phyloP scores from a whole-genome alignment of 2,329 filamentous ascomycete genomes.

The Pestalotiopsis fici region DNA sequence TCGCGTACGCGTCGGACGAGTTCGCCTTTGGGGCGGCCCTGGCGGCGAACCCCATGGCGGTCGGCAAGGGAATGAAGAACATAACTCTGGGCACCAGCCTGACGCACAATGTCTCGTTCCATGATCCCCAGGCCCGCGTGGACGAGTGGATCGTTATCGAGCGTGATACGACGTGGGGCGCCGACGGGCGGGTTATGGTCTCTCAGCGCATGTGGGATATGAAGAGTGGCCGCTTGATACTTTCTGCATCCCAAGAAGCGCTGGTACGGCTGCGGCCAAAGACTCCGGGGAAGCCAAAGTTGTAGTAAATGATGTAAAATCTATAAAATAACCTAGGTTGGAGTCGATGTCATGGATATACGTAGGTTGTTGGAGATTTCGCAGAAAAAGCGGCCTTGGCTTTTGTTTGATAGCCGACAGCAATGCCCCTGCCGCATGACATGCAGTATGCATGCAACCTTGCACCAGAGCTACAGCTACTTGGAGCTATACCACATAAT shows the following conservation, averaged over 20 bases:
- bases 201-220: constrained; percentile 10
- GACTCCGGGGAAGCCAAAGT: not conserved
- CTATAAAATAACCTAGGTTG: no score
- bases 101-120: constrained; percentile 16
- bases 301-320: no score
- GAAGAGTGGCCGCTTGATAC: constrained; percentile 8
- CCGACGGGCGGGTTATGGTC: constrained; percentile 11
- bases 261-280: constrained; percentile 5
- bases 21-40: constrained; percentile 11
- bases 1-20: constrained; percentile 17
- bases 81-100: constrained; percentile 14
- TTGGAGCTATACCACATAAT: no score
- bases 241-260: constrained; percentile 13
- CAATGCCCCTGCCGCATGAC: no score
- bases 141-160: constrained; percentile 15
- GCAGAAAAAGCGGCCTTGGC: no score
- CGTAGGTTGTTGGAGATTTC: no score
- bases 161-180: constrained; percentile 15
- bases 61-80: constrained; percentile 10
- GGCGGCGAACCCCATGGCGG: not conserved
- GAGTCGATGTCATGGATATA: no score
- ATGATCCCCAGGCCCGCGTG: constrained; percentile 5
- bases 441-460: no score
- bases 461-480: no score
- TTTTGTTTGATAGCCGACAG: no score